Conservation (phyloP, 805 yeast species). For the Metschnikowia anglica region DNA sequence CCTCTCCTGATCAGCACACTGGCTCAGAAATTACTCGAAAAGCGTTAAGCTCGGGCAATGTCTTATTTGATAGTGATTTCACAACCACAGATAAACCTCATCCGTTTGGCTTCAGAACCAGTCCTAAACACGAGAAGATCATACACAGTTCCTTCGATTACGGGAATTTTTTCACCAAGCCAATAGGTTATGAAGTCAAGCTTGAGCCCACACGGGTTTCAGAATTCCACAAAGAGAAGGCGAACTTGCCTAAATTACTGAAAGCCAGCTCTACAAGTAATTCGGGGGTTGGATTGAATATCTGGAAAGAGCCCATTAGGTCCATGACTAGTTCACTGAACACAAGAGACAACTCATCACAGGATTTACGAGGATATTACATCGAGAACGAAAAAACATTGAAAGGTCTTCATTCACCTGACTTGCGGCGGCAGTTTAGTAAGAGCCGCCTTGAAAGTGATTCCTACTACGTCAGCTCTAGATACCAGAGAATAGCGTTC, state of each 20-base stretch:
- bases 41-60: constrained; percentile 10
- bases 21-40: constrained; percentile 7
- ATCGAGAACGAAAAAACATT: constrained; percentile 15
- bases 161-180: constrained; percentile 1
- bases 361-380: constrained; percentile 22
- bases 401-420: constrained; percentile 28
- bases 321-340: constrained; percentile 2
- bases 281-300: constrained; percentile 40
- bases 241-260: constrained; percentile 37
- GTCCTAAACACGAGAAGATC: constrained; percentile 12
- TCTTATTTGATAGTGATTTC: constrained; percentile 1
- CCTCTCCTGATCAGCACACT: constrained; percentile 1
- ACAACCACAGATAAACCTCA: not conserved
- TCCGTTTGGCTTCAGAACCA: constrained; percentile 8
- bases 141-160: constrained; percentile 11
- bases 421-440: constrained; percentile 17
- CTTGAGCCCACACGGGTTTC: constrained; percentile 1
- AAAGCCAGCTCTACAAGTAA: constrained; percentile 29
- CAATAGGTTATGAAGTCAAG: not conserved
- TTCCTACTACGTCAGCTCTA: constrained; percentile 4
- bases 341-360: constrained; percentile 19
- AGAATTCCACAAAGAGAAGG: constrained; percentile 25
- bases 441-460: constrained; percentile 12
- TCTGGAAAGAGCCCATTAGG: constrained; percentile 31
- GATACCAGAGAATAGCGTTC: constrained; percentile 6